Evolutionary conservation across 1,139 yeast species (phyloP).

Genomic region (Blastobotrys raffinosifermentans): DNA sequence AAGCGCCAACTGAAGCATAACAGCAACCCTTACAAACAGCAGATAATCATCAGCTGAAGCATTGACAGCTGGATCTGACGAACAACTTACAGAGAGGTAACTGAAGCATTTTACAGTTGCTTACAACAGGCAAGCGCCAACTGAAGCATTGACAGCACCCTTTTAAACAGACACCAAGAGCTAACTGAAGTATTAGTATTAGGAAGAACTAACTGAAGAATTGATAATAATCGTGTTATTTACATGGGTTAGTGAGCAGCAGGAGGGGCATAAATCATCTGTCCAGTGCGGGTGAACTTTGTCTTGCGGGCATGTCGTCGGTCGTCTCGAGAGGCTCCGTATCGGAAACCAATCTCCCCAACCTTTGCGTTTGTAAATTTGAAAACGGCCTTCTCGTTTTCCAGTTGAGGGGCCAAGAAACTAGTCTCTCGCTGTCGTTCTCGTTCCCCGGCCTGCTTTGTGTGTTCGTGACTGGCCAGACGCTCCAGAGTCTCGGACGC

Average conservation of each 20-base stretch:
- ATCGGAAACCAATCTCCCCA: constrained; percentile 84
- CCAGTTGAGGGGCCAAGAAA: constrained; percentile 25
- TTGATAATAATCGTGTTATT: background rate
- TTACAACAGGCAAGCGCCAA: too few relatives aligned
- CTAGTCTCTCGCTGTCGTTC: constrained; percentile 32
- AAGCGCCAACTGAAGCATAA: too few relatives aligned
- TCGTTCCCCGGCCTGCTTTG: constrained; percentile 6
- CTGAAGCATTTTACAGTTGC: too few relatives aligned
- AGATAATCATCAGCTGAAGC: too few relatives aligned
- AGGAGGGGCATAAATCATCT: constrained; percentile 20
- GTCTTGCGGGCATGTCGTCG: constrained; percentile 78
- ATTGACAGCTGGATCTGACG: too few relatives aligned
- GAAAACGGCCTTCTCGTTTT: constrained; percentile 49
- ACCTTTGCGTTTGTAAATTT: constrained; percentile 71
- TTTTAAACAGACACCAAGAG: background rate
- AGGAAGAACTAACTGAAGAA: background rate
- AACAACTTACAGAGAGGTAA: too few relatives aligned
- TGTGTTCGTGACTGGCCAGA: constrained; percentile 45
- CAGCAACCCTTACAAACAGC: too few relatives aligned
- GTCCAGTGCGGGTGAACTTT: constrained; percentile 66
- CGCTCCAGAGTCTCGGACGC: constrained; percentile 70
- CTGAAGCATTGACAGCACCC: background rate
- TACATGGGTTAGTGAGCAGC: too few relatives aligned
- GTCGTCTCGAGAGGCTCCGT: constrained; percentile 88
- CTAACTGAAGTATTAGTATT: background rate